Conservation (phyloP, 257 asterid species). For the Solanum bulbocastanum region DNA sequence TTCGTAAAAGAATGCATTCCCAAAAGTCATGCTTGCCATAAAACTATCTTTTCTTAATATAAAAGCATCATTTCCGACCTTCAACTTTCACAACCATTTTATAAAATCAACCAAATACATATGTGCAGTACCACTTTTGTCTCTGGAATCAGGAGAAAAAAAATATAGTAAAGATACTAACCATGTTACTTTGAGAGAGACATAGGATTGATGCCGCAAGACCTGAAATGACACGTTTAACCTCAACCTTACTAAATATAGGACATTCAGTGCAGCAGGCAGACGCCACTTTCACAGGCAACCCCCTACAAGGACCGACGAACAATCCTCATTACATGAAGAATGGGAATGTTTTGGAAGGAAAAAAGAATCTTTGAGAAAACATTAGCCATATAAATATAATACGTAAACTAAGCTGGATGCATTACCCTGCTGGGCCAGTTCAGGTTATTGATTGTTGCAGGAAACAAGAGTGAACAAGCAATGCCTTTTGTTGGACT, state of each 20-base stretch:
- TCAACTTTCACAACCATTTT: neutral
- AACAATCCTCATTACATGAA: neutral
- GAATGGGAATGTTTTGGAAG: neutral
- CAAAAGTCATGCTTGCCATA: neutral
- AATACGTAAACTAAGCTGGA: neutral
- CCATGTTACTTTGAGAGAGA: slow-evolving; percentile 65
- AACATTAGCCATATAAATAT: neutral
- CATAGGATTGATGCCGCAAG: slow-evolving; percentile 62
- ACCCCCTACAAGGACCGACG: slow-evolving; percentile 23
- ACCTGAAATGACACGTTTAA: slow-evolving; percentile 58
- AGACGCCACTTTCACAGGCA: slow-evolving; percentile 18
- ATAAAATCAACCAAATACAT: neutral
- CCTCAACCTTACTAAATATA: slow-evolving; percentile 23
- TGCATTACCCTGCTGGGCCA: neutral
- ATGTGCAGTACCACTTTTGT: neutral
- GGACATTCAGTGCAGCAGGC: slow-evolving; percentile 26
- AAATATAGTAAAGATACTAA: slow-evolving; percentile 25
- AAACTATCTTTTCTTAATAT: neutral
- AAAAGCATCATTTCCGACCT: neutral
- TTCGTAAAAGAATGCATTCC: neutral
- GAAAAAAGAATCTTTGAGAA: neutral
- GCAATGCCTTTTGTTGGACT: neutral
- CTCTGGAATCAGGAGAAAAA: neutral
- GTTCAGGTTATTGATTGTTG: neutral
- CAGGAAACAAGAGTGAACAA: neutral